These are phyloP conservation scores for Candida berthetii DNA, from an alignment of 805 yeast genomes.

Conservation along the genomic window DNA sequence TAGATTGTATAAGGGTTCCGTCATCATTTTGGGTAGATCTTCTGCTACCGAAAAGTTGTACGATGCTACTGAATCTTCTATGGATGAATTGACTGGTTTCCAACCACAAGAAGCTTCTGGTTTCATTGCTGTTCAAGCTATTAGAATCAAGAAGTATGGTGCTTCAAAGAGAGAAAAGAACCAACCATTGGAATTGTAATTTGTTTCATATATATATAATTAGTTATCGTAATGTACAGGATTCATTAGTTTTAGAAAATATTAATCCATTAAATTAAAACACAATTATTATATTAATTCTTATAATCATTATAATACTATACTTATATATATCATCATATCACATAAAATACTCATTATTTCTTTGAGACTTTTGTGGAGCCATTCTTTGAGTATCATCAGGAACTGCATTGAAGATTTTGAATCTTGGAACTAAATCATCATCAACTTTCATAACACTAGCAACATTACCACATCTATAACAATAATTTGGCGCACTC, in stretches of 20 bases:
- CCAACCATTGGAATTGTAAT: slow-evolving; percentile 20
- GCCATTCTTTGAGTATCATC: slow-evolving; percentile 47
- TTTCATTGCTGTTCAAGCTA: slow-evolving; percentile 96
- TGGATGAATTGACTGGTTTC: slow-evolving; percentile 99
- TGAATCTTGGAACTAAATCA: slow-evolving; percentile 79
- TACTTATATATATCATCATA: not conserved
- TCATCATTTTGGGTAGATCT: slow-evolving; percentile 85
- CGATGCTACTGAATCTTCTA: slow-evolving; percentile 96
- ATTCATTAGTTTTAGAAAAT: too few relatives aligned
- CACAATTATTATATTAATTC: too few relatives aligned
- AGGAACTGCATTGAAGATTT: slow-evolving; percentile 92
- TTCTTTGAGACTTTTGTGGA: slow-evolving; percentile 26
- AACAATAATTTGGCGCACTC: slow-evolving; percentile 97
- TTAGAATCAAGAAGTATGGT: slow-evolving; percentile 97
- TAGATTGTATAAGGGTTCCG: slow-evolving; percentile 85
- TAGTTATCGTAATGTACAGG: too few relatives aligned
- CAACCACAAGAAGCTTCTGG: slow-evolving; percentile 96
- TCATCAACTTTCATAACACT: slow-evolving; percentile 96
- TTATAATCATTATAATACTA: too few relatives aligned
- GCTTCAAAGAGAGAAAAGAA: slow-evolving; percentile 86
- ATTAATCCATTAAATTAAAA: too few relatives aligned
- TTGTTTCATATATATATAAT: not conserved
- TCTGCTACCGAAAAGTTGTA: slow-evolving; percentile 94
- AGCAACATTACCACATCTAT: slow-evolving; percentile 97
- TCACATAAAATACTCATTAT: slow-evolving; percentile 26